These are phyloP conservation scores for Tetrastigma voinierianum DNA, from an alignment of 164 flowering plant species.

Conservation along the genomic window DNA sequence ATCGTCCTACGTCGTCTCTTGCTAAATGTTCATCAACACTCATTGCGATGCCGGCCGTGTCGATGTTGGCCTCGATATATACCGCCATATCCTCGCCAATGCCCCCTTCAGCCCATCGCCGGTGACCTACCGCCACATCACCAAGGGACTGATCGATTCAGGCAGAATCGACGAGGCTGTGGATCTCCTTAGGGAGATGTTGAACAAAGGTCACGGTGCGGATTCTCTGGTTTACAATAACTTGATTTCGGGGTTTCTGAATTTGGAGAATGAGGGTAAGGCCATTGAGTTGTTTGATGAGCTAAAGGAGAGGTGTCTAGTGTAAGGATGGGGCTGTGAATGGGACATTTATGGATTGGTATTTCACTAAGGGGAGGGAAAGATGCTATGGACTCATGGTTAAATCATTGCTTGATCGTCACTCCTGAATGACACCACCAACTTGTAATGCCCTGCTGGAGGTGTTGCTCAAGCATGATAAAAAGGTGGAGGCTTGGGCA, in stretches of 20 bases:
- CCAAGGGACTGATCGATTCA: conserved; percentile 65
- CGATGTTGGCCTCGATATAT: conserved; percentile 51
- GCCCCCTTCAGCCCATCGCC: conserved; percentile 75
- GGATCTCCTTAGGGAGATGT: conserved; percentile 69
- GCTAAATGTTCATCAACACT: conserved; percentile 60
- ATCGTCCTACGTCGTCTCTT: conserved; percentile 77
- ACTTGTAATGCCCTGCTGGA: conserved; percentile 78
- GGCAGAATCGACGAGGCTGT: conserved; percentile 60
- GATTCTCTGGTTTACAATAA: conserved; percentile 76
- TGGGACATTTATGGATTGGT: conserved; percentile 79
- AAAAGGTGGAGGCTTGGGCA: conserved; percentile 52
- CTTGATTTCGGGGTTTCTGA: conserved; percentile 57
- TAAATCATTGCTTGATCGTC: conserved; percentile 39
- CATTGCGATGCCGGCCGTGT: conserved; percentile 60
- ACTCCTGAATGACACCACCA: conserved; percentile 64
- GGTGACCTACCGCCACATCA: conserved; percentile 67
- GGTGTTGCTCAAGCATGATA: conserved; percentile 58
- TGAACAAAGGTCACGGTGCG: conserved; percentile 71
- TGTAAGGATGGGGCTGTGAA: conserved; percentile 80
- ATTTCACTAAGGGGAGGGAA: conserved; percentile 53
- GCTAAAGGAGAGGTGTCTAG: conserved; percentile 65
- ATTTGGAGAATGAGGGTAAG: conserved; percentile 51
- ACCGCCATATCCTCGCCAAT: conserved; percentile 42
- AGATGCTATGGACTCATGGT: conserved; percentile 82
- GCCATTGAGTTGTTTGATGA: conserved; percentile 79